These are phyloP conservation scores for Volvariella surrecta DNA, from an alignment of 1,284 basidiomycete species.

Conservation along the genomic window DNA sequence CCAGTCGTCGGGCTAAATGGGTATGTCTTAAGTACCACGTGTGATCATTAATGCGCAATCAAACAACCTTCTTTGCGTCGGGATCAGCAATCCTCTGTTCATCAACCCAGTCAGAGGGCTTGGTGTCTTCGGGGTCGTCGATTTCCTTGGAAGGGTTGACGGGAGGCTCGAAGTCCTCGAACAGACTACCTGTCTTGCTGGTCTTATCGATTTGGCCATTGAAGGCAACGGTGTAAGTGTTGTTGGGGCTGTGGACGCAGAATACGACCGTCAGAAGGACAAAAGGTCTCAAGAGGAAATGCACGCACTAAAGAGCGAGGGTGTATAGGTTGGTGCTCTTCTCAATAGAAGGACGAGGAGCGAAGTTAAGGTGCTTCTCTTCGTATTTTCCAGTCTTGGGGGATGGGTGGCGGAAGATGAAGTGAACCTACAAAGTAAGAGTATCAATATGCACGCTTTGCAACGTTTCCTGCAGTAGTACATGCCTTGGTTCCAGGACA, in stretches of 20 bases:
- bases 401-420: conserved; percentile 96
- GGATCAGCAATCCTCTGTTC: conserved; percentile 80
- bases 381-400: conserved; percentile 87
- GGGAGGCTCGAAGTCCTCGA: conserved; percentile 93
- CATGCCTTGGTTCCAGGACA: conserved; percentile 79
- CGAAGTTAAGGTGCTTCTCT: conserved; percentile 89
- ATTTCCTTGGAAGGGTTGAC: conserved; percentile 94
- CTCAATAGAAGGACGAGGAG: conserved; percentile 82
- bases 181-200: conserved; percentile 73
- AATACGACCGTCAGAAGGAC: conserved; percentile 1
- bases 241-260: conserved; percentile 66
- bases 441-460: conserved; percentile 7
- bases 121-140: conserved; percentile 86
- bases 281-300: conserved; percentile 1
- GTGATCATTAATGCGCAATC: conserved; percentile 6
- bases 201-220: conserved; percentile 67
- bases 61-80: conserved; percentile 60
- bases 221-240: conserved; percentile 90
- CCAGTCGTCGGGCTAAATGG: conserved; percentile 85
- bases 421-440: conserved; percentile 62
- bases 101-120: conserved; percentile 94
- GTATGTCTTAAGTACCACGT: neutral
- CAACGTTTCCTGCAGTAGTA: conserved; percentile 5
- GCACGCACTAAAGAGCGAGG: conserved; percentile 71
- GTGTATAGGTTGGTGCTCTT: conserved; percentile 92